Base-by-base conservation (phyloP, 2,329 filamentous ascomycete species). In the Camptophora hylomeconis region DNA sequence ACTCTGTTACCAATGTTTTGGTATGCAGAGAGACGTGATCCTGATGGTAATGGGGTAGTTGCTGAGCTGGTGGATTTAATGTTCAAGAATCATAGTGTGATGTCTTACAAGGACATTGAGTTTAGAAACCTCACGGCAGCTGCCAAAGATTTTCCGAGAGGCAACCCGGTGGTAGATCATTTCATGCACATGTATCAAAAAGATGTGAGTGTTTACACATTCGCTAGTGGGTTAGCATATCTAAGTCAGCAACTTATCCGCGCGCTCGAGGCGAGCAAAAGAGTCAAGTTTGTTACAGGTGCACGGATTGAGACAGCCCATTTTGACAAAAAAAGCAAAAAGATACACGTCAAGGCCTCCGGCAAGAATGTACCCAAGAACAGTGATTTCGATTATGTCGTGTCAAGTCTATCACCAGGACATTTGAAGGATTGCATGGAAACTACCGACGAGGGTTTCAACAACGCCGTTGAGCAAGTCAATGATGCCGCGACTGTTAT, bases 181-280 rank as follows among this genome's bases (percentile, higher is more conserved):
- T 25, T 25, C 11, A 5, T 20, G 12, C 16, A 16, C 3, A 11
- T 3, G 11, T 13, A 20, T 13, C 20, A 26, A 18, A 10, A 36
- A 5, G 28, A 34, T 12, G 40, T 47, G 11, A 60, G 51, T 36
- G 57, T 61, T 14, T 50, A 60, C 24, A 60, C 56, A 3, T 51
- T 63, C 20, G 51, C 47, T 16, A 41, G 49, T n/a, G 81, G 81
- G n/a, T 65, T 86, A 47, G n/a, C n/a, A n/a, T n/a, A n/a, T n/a
- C n/a, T n/a, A n/a, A n/a, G n/a, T n/a, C 57, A 67, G 27, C 63
- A 69, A 21, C 56, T 87, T 34, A 59, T 69, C 2, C 52, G 65
- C 17, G 63, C 63, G 2, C 49, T 86, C 31, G 61, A 54, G 26
- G 44, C 52, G 15, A 67, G 62, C 31, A 45, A 51, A 2, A 81